Conservation (phyloP, 192 early-diverging fungal species). For the Irineochytrium annulatum region DNA sequence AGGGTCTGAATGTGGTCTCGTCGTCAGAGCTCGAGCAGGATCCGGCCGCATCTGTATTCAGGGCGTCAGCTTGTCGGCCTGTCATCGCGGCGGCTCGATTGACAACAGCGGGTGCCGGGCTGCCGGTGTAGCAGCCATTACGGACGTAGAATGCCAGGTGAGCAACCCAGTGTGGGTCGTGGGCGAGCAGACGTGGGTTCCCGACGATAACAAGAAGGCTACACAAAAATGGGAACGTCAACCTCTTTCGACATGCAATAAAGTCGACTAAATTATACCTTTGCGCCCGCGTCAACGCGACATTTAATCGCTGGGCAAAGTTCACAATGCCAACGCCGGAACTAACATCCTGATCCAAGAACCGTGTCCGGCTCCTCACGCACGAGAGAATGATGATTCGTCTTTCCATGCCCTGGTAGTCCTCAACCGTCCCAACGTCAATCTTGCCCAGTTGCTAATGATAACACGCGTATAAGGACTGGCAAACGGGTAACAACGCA, state of each 20-base stretch:
- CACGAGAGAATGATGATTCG: slow-evolving; percentile 46
- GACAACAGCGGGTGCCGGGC: too few species aligned
- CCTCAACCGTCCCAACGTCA: slow-evolving; percentile 42
- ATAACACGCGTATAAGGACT: too few species aligned
- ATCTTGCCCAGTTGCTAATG: too few species aligned
- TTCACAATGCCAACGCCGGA: slow-evolving; percentile 34
- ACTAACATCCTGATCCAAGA: slow-evolving; percentile 39
- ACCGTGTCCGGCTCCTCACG: slow-evolving; percentile 32
- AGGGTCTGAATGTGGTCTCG: too few species aligned
- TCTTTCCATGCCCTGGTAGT: slow-evolving; percentile 55
- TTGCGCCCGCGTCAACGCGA: slow-evolving; percentile 44
- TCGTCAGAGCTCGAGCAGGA: too few species aligned
- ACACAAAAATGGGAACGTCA: not conserved
- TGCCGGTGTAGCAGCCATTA: slow-evolving; percentile 16
- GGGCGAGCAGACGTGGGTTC: slow-evolving; percentile 11
- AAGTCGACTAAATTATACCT: slow-evolving; percentile 4
- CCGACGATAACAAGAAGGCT: slow-evolving; percentile 18
- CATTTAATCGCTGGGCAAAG: slow-evolving; percentile 44
- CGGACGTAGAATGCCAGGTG: slow-evolving; percentile 2
- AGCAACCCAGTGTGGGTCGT: slow-evolving; percentile 9
- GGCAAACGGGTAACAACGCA: too few species aligned
- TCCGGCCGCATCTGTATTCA: too few species aligned
- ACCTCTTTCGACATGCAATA: not conserved
- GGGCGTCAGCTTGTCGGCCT: too few species aligned
- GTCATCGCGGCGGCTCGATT: too few species aligned